Conservation (phyloP, 768 basidiomycete species). For the Saitozyma podzolica region DNA sequence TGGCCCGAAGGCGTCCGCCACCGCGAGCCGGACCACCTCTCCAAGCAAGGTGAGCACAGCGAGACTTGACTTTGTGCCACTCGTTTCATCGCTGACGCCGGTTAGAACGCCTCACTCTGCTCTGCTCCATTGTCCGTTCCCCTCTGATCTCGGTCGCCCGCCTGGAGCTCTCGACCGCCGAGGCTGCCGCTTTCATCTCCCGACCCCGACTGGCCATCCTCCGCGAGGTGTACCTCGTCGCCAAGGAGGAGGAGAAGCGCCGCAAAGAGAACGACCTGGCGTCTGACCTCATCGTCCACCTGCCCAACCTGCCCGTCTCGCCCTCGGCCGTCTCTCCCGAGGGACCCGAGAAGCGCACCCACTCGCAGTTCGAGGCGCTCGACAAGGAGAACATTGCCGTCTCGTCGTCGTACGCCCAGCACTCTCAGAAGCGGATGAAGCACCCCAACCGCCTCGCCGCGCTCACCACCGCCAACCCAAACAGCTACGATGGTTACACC, state of each 20-base stretch:
- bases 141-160: slow-evolving; percentile 40
- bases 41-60: slow-evolving; percentile 48
- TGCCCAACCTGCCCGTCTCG: slow-evolving; percentile 34
- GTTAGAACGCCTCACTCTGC: slow-evolving; percentile 52
- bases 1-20: slow-evolving; percentile 54
- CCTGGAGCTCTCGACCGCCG: slow-evolving; percentile 51
- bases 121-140: slow-evolving; percentile 47
- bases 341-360: slow-evolving; percentile 29
- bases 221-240: slow-evolving; percentile 51
- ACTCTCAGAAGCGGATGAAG: slow-evolving; percentile 32
- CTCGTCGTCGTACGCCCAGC: slow-evolving; percentile 14
- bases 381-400: slow-evolving; percentile 34
- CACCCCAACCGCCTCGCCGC: slow-evolving; percentile 22
- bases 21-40: slow-evolving; percentile 55
- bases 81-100: slow-evolving; percentile 1
- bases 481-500: slow-evolving; percentile 23
- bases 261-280: slow-evolving; percentile 25
- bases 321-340: slow-evolving; percentile 29
- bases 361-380: neutral
- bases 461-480: slow-evolving; percentile 17
- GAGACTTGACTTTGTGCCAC: slow-evolving; percentile 3
- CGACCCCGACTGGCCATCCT: slow-evolving; percentile 45
- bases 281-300: slow-evolving; percentile 30
- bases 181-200: slow-evolving; percentile 46
- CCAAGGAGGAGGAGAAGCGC: slow-evolving; percentile 51